These are phyloP conservation scores for Pythium sp. DNA, from an alignment of 352 stramenopile species.

Conservation along the genomic window DNA sequence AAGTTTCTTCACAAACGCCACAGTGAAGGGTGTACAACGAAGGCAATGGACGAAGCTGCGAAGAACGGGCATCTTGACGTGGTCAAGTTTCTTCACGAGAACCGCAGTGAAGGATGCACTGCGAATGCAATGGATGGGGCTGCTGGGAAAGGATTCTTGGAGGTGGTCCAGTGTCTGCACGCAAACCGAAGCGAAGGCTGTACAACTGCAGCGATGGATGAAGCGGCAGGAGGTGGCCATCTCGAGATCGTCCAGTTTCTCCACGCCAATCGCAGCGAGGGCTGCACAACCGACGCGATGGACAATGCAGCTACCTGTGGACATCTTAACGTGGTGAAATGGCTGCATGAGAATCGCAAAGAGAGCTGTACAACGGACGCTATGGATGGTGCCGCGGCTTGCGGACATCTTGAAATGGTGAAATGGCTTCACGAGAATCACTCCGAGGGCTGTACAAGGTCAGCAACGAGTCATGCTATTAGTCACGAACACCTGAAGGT, in stretches of 20 bases:
- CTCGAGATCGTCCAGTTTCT: too few species aligned
- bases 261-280: neutral
- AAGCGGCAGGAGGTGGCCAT: too few species aligned
- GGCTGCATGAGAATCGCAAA: neutral
- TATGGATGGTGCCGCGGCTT: neutral
- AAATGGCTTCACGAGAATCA: conserved; percentile 2
- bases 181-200: too few species aligned
- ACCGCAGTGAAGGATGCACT: neutral
- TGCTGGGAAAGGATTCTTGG: neutral
- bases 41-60: neutral
- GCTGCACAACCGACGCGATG: neutral
- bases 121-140: neutral
- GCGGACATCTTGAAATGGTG: neutral
- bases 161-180: too few species aligned
- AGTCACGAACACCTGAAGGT: neutral
- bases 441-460: neutral
- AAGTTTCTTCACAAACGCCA: too few species aligned
- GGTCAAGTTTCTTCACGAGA: neutral
- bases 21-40: too few species aligned
- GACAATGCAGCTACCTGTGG: neutral
- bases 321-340: neutral
- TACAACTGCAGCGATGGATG: too few species aligned
- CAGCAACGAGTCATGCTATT: neutral
- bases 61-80: neutral
- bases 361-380: neutral